Percentiles rank a stretch among this genome's conserved stretches.
phyloP scores from a whole-genome alignment of 768 basidiomycete species.

The Mrakia hoshinonis region DNA sequence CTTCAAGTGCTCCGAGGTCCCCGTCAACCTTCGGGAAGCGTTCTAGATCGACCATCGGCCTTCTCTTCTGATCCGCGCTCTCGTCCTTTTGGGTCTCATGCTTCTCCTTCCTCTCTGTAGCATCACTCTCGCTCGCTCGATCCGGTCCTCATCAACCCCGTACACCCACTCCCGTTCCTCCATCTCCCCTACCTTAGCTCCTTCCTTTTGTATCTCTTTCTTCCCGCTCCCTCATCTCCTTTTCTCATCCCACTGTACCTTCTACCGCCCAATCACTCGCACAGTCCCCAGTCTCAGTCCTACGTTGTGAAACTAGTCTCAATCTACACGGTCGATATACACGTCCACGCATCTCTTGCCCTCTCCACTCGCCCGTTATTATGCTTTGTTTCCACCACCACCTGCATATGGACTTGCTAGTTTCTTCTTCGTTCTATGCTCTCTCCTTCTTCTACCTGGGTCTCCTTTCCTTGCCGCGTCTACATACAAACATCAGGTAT shows the following conservation, averaged over 20 bases:
- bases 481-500: too few species aligned
- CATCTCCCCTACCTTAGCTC: background rate
- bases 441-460: too few species aligned
- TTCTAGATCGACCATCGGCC: slow-evolving; percentile 9
- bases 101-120: background rate
- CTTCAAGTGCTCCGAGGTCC: slow-evolving; percentile 37
- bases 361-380: background rate
- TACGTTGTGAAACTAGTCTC: too few species aligned
- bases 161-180: background rate
- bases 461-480: too few species aligned
- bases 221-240: background rate
- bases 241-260: background rate
- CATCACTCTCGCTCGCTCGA: too few species aligned
- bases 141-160: background rate
- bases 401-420: too few species aligned
- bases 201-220: background rate
- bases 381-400: background rate
- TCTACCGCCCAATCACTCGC: background rate
- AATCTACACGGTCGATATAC: background rate
- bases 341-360: background rate
- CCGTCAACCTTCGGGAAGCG: slow-evolving; percentile 27
- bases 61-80: background rate
- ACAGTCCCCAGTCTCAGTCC: background rate
- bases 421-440: too few species aligned
- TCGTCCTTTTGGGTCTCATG: background rate